These are phyloP conservation scores for Auricularia sp. DNA, from an alignment of 768 basidiomycete genomes.

Conservation along the genomic window DNA sequence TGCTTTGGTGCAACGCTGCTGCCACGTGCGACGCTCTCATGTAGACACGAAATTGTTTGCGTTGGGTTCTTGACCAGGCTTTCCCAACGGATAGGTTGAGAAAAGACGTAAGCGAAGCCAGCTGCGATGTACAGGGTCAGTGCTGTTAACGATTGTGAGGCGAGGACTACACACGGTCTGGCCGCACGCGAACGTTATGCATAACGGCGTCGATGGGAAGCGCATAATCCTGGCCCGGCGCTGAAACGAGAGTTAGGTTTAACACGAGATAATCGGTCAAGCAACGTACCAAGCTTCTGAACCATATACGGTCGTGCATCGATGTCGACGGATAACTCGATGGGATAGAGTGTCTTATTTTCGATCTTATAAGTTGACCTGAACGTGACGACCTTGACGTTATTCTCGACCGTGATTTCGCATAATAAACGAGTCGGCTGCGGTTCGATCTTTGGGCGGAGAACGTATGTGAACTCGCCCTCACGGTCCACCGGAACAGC, in stretches of 20 bases:
- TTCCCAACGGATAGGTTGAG: conserved; percentile 77
- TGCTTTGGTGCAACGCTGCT: conserved; percentile 51
- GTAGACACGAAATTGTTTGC: conserved; percentile 69
- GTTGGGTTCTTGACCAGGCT: conserved; percentile 60
- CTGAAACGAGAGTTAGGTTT: conserved; percentile 20
- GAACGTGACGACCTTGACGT: conserved; percentile 88
- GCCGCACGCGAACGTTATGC: conserved; percentile 75
- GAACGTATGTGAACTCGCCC: conserved; percentile 78
- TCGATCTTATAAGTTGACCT: conserved; percentile 87
- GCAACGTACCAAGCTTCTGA: conserved; percentile 62
- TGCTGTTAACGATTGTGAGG: not conserved
- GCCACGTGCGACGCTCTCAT: not conserved
- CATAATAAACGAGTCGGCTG: conserved; percentile 75
- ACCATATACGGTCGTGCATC: conserved; percentile 53
- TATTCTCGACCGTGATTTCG: conserved; percentile 82
- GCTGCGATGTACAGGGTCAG: conserved; percentile 35
- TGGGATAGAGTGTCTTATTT: conserved; percentile 82
- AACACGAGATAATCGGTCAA: not conserved
- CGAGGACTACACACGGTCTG: conserved; percentile 61
- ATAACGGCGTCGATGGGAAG: conserved; percentile 86
- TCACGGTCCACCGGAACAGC: conserved; percentile 88
- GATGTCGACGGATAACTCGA: conserved; percentile 76
- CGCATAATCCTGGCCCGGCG: conserved; percentile 78
- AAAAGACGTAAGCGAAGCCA: conserved; percentile 96
- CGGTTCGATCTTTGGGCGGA: conserved; percentile 72